Conservation (phyloP, 73 alveolate species). For the Paramecium octaurelia region DNA sequence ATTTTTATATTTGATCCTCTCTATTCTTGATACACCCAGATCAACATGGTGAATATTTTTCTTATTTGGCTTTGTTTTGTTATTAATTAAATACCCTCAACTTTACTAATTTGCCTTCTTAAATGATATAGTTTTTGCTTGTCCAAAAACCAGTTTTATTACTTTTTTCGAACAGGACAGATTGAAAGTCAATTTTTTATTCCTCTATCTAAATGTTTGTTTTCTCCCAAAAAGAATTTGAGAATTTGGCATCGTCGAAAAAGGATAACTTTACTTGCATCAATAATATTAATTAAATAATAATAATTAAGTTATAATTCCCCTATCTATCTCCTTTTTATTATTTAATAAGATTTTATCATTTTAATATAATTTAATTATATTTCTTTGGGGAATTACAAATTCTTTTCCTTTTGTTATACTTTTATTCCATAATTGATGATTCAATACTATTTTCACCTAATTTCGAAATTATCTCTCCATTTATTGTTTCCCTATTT, state of each 20-base stretch:
- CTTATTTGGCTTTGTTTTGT: neutral
- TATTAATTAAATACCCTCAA: neutral
- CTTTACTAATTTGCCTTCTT: neutral
- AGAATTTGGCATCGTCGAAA: neutral
- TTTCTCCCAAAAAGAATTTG: neutral
- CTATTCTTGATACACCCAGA: neutral
- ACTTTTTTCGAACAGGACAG: neutral
- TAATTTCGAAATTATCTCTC: neutral
- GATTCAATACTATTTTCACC: neutral
- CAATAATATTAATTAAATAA: neutral
- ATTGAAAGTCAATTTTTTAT: neutral
- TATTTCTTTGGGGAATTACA: neutral
- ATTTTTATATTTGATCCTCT: neutral
- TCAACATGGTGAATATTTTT: neutral
- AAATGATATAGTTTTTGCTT: neutral
- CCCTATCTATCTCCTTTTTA: neutral
- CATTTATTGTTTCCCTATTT: neutral
- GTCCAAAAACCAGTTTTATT: slow-evolving; percentile 17
- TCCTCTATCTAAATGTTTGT: neutral
- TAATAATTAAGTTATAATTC: neutral
- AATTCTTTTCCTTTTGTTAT: neutral
- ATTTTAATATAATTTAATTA: neutral
- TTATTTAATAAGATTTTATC: neutral
- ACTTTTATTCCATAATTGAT: neutral
- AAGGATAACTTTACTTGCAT: neutral